Evolutionary conservation across 192 early-diverging fungal species (phyloP), one percentile per base, ranked within the genome.

Genomic region (Podila clonocystis): DNA sequence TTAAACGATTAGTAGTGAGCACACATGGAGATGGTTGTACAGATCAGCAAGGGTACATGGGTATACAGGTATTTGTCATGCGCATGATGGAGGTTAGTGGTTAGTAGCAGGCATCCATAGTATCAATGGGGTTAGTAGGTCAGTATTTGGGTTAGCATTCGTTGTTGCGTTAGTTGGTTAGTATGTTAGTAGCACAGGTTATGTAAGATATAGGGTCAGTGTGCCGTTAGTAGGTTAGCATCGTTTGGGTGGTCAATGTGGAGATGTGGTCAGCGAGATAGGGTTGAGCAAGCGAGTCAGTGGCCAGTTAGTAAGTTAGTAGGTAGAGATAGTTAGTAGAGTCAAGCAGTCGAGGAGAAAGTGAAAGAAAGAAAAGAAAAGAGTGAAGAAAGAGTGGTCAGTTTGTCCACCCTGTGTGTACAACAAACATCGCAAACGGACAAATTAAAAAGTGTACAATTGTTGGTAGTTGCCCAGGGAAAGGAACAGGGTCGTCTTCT

Each of bases 131-230:
- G 52, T 67, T 57, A 67, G 52, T 55, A 8, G 52, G 22, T 55
- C n/a, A 20, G 19, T 33, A 36, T 36, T 36, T 36, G n/a, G 58
- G 50, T 59, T 36, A 74, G 60, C 31, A 36, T 34, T 36, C 9
- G 34, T 8, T 45, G 65, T 62, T 65, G 19, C 9, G 61, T 62
- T 17, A 9, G 58, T 50, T 49, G 57, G 72, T 73, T 50, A 66
- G 72, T 22, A 20, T 55, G 50, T 55, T 55, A 55, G 50, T 55
- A n/a, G 52, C 52, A 24, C 24, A 26, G 9, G 52, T 55, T n/a
- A 17, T 24, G 52, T 22, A 26, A n/a, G 52, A 9, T 1, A 52
- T n/a, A 24, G 20, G 52, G 52, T 55, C 24, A n/a, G 52, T 55
- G 24, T 55, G 22, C 8, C 3, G 52, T 55, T 55, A 55, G 52